A percentile compares a stretch with the other conserved stretches of the same genome.
These are phyloP conservation scores for Populus davidiana DNA, from an alignment of 345 rosid genomes.

Conservation along the genomic window DNA sequence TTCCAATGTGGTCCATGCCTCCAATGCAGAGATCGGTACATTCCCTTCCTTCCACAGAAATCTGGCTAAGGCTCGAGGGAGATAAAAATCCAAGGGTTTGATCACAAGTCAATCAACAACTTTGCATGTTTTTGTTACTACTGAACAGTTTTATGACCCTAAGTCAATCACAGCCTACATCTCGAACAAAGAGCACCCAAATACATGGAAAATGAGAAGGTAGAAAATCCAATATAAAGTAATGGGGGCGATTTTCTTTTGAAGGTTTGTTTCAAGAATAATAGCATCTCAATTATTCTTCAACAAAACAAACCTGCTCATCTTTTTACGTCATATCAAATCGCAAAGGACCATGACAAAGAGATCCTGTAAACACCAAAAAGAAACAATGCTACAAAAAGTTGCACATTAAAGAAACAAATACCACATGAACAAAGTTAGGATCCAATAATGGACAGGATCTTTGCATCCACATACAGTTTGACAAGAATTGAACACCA, in stretches of 20 bases:
- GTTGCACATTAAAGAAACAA: background rate
- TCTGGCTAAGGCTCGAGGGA: background rate
- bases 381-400: background rate
- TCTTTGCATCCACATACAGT: background rate
- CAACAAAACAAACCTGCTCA: background rate
- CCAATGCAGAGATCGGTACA: background rate
- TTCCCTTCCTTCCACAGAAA: background rate
- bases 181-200: background rate
- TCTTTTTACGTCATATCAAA: background rate
- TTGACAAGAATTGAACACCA: background rate
- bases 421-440: constrained; percentile 1
- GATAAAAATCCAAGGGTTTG: background rate
- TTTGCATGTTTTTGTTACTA: background rate
- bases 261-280: background rate
- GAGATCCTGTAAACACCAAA: background rate
- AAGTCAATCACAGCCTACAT: background rate
- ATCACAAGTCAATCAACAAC: background rate
- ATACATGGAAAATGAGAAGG: background rate
- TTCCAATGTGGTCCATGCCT: background rate
- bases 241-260: background rate
- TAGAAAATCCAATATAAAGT: background rate
- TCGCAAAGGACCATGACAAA: background rate
- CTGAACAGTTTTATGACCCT: background rate
- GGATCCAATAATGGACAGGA: background rate
- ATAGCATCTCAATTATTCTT: background rate